These are phyloP conservation scores for Naganishia liquefaciens DNA, from an alignment of 1,284 basidiomycete species.

Conservation along the genomic window DNA sequence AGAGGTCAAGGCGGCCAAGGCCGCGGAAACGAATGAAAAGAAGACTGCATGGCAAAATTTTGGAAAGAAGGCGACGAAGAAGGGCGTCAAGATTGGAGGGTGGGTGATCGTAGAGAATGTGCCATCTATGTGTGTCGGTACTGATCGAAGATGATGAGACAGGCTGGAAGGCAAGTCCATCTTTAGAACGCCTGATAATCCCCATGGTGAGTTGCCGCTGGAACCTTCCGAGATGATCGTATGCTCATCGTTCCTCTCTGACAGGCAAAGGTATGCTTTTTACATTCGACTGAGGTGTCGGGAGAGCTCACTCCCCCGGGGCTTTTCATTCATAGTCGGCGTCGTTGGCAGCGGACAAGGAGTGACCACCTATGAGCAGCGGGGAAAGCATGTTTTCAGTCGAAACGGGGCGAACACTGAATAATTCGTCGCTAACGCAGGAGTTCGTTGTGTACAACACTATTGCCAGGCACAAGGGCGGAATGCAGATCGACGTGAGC, in stretches of 20 bases:
- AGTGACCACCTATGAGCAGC: slow-evolving; percentile 76
- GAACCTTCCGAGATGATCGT: no score
- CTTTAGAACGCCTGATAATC: slow-evolving; percentile 95
- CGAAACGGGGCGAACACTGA: slow-evolving; percentile 22
- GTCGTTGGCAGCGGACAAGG: slow-evolving; percentile 92
- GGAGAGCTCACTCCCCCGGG: slow-evolving; percentile 19
- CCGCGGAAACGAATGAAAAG: slow-evolving; percentile 84
- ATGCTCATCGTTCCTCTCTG: not conserved
- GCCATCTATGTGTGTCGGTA: not conserved
- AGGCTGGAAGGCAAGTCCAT: slow-evolving; percentile 81
- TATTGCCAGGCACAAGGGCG: no score
- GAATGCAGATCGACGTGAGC: no score
- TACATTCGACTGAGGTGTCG: not conserved
- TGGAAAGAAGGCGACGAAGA: slow-evolving; percentile 93
- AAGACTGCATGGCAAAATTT: slow-evolving; percentile 97
- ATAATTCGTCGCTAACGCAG: slow-evolving; percentile 23
- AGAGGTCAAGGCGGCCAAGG: slow-evolving; percentile 79
- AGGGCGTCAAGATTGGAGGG: slow-evolving; percentile 85
- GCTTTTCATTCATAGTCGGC: slow-evolving; percentile 64
- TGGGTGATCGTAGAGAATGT: slow-evolving; percentile 30
- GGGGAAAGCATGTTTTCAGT: slow-evolving; percentile 32
- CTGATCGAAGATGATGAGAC: not conserved
- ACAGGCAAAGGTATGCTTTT: slow-evolving; percentile 36
- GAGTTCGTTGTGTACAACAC: not conserved
- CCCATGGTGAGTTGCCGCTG: slow-evolving; percentile 64